phyloP scores from a whole-genome alignment of 495 filamentous ascomycete genomes.

The Neurospora africana region DNA sequence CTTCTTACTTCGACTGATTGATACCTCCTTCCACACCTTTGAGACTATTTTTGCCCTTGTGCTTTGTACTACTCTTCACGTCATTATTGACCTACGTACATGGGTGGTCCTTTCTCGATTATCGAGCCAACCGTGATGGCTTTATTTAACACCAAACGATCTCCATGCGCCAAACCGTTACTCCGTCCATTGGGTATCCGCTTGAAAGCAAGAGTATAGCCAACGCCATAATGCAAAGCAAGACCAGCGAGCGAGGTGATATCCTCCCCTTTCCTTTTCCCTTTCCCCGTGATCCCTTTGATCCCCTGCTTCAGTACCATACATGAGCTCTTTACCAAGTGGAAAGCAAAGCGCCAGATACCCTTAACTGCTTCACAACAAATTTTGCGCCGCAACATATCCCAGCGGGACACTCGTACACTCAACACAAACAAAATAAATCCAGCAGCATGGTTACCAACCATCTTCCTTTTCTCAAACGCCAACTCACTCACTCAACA shows the following conservation, averaged over 20 bases:
- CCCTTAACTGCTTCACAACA: neutral
- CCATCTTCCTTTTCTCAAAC: neutral
- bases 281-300: neutral
- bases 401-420: neutral
- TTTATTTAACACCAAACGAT: neutral
- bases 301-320: neutral
- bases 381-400: neutral
- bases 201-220: neutral
- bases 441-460: neutral
- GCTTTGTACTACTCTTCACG: neutral
- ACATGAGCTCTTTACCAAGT: neutral
- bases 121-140: neutral
- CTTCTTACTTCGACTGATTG: too few species aligned
- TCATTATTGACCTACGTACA: neutral
- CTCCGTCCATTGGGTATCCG: neutral
- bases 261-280: neutral
- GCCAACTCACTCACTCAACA: neutral
- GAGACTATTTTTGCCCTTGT: too few species aligned
- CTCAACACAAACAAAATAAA: neutral
- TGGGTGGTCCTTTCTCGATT: neutral
- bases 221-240: neutral
- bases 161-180: neutral
- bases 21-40: too few species aligned
- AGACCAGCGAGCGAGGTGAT: neutral
- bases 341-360: neutral